Evolutionary conservation across 441 rosid genomes (phyloP).

Genomic region (Bruguiera hainesii): DNA sequence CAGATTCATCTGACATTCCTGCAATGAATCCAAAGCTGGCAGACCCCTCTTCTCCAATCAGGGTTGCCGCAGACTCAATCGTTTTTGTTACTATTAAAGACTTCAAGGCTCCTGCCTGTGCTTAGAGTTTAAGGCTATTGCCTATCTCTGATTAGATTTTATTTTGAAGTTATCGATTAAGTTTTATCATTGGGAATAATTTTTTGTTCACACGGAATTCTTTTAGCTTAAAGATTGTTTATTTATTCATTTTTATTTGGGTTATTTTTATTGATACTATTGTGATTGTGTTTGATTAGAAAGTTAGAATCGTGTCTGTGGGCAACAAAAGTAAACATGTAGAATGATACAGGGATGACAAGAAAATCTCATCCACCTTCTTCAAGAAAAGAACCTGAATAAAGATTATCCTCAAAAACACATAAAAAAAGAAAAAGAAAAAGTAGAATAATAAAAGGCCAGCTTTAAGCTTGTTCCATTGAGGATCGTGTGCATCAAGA

Average conservation of each 20-base stretch:
- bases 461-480: neutral
- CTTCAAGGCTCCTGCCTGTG: slow-evolving; percentile 53
- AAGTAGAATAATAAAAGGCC: neutral
- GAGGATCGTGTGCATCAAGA: slow-evolving; percentile 4
- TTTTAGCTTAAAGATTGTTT: neutral
- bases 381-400: neutral
- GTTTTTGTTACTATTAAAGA: slow-evolving; percentile 39
- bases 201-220: too few relatives aligned
- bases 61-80: slow-evolving; percentile 34
- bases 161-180: neutral
- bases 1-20: slow-evolving; percentile 35
- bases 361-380: slow-evolving; percentile 14
- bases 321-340: neutral
- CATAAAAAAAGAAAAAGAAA: too few relatives aligned
- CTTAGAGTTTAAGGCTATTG: slow-evolving; percentile 13
- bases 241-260: neutral
- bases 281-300: too few relatives aligned
- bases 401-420: neutral
- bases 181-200: too few relatives aligned
- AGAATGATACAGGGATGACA: too few relatives aligned
- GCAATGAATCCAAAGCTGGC: slow-evolving; percentile 35
- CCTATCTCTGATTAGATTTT: neutral
- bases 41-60: slow-evolving; percentile 30
- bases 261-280: too few relatives aligned
- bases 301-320: neutral